Conservation (phyloP, 805 yeast species). For the Yarrowia sp. region DNA sequence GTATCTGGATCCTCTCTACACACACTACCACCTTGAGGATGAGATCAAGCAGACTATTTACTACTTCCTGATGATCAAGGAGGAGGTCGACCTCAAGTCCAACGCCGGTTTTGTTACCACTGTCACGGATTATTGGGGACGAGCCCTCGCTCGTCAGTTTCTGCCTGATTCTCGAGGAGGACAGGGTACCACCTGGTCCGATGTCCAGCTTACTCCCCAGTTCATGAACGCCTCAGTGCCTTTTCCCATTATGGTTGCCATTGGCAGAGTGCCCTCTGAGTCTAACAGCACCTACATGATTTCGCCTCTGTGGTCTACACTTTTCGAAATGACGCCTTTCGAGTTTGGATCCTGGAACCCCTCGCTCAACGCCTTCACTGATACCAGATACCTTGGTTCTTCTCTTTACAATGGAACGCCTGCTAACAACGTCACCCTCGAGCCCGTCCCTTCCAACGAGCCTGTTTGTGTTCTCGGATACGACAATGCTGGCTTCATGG, state of each 20-base stretch:
- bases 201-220: constrained; percentile 54
- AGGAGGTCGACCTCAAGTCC: constrained; percentile 39
- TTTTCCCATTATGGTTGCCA: constrained; percentile 56
- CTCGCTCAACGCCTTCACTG: constrained; percentile 59
- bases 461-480: not conserved
- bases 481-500: constrained; percentile 9
- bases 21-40: constrained; percentile 14
- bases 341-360: constrained; percentile 91
- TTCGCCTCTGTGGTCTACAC: constrained; percentile 62
- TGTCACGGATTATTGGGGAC: constrained; percentile 77
- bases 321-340: constrained; percentile 50
- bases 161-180: constrained; percentile 54
- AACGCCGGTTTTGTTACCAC: constrained; percentile 67
- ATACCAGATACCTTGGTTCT: constrained; percentile 68
- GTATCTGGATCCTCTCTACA: not conserved
- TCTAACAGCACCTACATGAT: constrained; percentile 41
- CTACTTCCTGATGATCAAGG: constrained; percentile 5
- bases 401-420: constrained; percentile 52
- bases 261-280: constrained; percentile 43
- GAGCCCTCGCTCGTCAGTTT: constrained; percentile 62
- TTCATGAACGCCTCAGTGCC: constrained; percentile 60
- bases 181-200: constrained; percentile 55
- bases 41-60: constrained; percentile 46
- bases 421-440: constrained; percentile 24
- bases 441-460: not conserved